Evolutionary conservation across 1,284 basidiomycete genomes (phyloP).

Genomic region (Phellinidium pouzarii): DNA sequence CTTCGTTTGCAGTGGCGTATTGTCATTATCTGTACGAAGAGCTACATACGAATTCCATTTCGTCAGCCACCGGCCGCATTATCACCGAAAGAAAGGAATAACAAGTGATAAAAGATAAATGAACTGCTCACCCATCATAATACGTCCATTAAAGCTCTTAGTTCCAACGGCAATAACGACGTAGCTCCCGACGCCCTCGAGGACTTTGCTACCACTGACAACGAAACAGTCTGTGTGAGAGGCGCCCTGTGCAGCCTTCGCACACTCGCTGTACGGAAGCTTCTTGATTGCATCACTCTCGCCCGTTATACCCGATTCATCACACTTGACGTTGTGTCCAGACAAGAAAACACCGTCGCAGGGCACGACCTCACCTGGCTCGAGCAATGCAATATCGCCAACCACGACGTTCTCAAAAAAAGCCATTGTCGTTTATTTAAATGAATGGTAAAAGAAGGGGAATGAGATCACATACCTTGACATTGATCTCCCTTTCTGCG

Average conservation of each 20-base stretch:
- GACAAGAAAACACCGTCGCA: constrained; percentile 92
- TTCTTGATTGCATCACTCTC: constrained; percentile 96
- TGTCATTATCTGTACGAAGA: constrained; percentile 74
- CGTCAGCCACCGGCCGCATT: constrained; percentile 5
- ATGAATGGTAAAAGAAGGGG: not conserved
- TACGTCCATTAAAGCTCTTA: constrained; percentile 91
- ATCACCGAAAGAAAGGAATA: not conserved
- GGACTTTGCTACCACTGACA: constrained; percentile 88
- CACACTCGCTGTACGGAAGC: constrained; percentile 71
- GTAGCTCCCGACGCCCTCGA: constrained; percentile 93
- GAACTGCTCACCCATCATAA: constrained; percentile 79
- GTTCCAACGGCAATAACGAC: constrained; percentile 89
- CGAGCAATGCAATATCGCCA: constrained; percentile 86
- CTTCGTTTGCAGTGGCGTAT: constrained; percentile 92
- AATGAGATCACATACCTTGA: constrained; percentile 46
- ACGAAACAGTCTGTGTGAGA: constrained; percentile 89
- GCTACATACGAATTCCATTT: constrained; percentile 36
- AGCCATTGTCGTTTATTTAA: constrained; percentile 13
- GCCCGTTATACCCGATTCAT: constrained; percentile 94
- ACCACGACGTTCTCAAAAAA: constrained; percentile 75
- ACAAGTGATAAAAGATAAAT: constrained; percentile 4
- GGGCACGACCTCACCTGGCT: constrained; percentile 94
- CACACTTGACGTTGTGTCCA: constrained; percentile 93
- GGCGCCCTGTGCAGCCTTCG: constrained; percentile 36
- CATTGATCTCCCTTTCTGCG: constrained; percentile 71